Percentiles rank a stretch among this genome's conserved stretches.
Conservation (phyloP, 2,329 filamentous ascomycete species). For the Torrubiella hemipterigena region DNA sequence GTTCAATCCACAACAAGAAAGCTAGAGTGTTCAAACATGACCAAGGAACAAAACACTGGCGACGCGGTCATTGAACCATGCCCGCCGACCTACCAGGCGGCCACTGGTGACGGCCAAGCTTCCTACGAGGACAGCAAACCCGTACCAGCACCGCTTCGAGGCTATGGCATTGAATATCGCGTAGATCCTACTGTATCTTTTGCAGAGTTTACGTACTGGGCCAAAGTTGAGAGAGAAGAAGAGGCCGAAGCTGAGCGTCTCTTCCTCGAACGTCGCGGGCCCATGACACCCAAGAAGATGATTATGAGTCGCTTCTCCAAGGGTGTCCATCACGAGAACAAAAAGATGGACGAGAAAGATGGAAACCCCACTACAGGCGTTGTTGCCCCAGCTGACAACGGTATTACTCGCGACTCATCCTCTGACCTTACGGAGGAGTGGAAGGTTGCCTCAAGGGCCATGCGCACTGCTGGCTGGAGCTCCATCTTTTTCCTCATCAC, state of each 20-base stretch:
- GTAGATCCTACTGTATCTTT: constrained; percentile 6
- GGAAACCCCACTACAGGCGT: not conserved
- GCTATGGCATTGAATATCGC: not conserved
- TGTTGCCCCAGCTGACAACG: not conserved
- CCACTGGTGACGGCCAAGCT: too few species aligned
- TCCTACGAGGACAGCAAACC: too few species aligned
- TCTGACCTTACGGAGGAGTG: constrained; percentile 21
- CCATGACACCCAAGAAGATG: constrained; percentile 6
- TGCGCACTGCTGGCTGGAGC: constrained; percentile 31
- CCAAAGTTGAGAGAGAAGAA: constrained; percentile 8
- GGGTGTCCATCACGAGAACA: constrained; percentile 6
- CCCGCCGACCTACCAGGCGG: too few species aligned
- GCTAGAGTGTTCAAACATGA: too few species aligned
- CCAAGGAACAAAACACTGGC: too few species aligned
- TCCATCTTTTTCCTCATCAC: constrained; percentile 36
- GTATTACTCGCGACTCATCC: not conserved
- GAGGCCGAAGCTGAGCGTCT: constrained; percentile 7
- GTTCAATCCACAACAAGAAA: too few species aligned
- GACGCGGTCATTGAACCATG: too few species aligned
- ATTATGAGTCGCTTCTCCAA: constrained; percentile 8
- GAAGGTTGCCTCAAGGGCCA: constrained; percentile 29
- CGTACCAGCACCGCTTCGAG: not conserved
- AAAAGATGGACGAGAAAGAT: not conserved
- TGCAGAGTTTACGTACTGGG: constrained; percentile 12
- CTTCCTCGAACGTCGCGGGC: constrained; percentile 6